These are phyloP conservation scores for Cutaneotrichosporon sp. DNA, from an alignment of 1,284 basidiomycete species.

Conservation along the genomic window DNA sequence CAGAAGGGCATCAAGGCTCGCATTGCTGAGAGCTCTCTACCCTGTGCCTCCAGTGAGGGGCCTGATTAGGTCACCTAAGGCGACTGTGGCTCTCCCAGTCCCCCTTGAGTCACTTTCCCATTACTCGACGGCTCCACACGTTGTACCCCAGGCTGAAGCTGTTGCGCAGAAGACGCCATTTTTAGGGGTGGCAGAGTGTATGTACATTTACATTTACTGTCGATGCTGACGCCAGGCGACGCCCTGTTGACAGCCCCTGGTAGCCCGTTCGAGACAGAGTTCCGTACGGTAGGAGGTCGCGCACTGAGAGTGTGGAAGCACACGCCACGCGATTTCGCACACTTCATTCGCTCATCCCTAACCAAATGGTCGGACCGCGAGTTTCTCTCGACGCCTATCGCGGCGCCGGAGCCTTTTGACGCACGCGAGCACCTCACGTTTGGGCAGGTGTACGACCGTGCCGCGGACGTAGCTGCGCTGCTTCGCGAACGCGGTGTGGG, in stretches of 20 bases:
- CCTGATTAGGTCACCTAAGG: too few relatives aligned
- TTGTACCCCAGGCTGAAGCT: too few relatives aligned
- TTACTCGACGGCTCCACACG: too few relatives aligned
- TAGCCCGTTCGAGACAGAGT: background rate
- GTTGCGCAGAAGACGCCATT: too few relatives aligned
- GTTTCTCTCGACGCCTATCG: conserved; percentile 23
- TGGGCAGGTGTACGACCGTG: conserved; percentile 22
- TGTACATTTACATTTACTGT: too few relatives aligned
- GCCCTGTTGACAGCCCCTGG: conserved; percentile 1
- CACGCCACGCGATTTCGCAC: background rate
- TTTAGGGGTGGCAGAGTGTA: too few relatives aligned
- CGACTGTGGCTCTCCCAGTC: too few relatives aligned
- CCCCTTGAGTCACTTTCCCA: too few relatives aligned
- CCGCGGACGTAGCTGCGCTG: conserved; percentile 27
- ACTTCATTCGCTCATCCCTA: background rate
- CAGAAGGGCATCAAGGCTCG: too few relatives aligned
- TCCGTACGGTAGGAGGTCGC: background rate
- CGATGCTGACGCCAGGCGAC: conserved; percentile 8
- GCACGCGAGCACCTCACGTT: conserved; percentile 25
- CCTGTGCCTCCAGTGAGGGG: too few relatives aligned
- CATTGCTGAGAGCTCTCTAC: too few relatives aligned
- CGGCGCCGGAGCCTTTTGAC: conserved; percentile 4
- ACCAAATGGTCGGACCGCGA: conserved; percentile 19
- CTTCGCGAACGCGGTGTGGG: conserved; percentile 28
- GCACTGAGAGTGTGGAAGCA: conserved; percentile 1